Percentiles rank a stretch among this genome's conserved stretches.
Conservation (phyloP, 106 monocot species). For the Dendrobium nobile region DNA sequence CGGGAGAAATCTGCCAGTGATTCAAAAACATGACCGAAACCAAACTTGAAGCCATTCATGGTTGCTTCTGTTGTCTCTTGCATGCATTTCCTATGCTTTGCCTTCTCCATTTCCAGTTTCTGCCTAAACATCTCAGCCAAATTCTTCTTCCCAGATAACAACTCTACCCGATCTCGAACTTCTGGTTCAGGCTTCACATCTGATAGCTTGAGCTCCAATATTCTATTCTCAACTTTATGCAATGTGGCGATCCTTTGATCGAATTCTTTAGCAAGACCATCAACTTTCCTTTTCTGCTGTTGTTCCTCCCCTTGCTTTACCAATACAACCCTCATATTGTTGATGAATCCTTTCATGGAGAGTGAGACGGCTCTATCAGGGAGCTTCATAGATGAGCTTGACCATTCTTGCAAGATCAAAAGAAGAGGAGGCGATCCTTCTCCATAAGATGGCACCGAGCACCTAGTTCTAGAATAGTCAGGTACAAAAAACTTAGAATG, state of each 20-base stretch:
- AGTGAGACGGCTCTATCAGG: slow-evolving; percentile 47
- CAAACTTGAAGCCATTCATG: slow-evolving; percentile 68
- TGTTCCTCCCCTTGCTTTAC: slow-evolving; percentile 89
- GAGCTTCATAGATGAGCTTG: slow-evolving; percentile 36
- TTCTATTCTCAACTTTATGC: slow-evolving; percentile 60
- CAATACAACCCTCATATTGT: slow-evolving; percentile 56
- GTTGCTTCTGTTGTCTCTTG: slow-evolving; percentile 63
- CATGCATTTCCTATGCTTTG: slow-evolving; percentile 70
- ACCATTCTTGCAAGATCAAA: slow-evolving; percentile 70
- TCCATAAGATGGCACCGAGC: slow-evolving; percentile 22
- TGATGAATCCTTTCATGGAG: slow-evolving; percentile 62
- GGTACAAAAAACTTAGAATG: slow-evolving; percentile 73
- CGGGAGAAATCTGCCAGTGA: slow-evolving; percentile 64
- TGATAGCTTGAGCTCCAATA: slow-evolving; percentile 62
- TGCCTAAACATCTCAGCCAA: slow-evolving; percentile 41
- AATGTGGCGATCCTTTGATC: slow-evolving; percentile 46
- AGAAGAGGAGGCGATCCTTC: slow-evolving; percentile 45
- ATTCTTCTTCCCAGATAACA: slow-evolving; percentile 55
- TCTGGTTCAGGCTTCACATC: slow-evolving; percentile 53
- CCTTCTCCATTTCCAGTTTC: slow-evolving; percentile 65
- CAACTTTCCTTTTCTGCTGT: slow-evolving; percentile 87
- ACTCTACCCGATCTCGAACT: slow-evolving; percentile 44
- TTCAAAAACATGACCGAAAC: slow-evolving; percentile 56
- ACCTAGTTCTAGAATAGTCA: slow-evolving; percentile 40
- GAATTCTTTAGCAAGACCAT: slow-evolving; percentile 67